Evolutionary conservation across 2,329 filamentous ascomycete genomes (phyloP).

Genomic region (Seiridium cupressi): DNA sequence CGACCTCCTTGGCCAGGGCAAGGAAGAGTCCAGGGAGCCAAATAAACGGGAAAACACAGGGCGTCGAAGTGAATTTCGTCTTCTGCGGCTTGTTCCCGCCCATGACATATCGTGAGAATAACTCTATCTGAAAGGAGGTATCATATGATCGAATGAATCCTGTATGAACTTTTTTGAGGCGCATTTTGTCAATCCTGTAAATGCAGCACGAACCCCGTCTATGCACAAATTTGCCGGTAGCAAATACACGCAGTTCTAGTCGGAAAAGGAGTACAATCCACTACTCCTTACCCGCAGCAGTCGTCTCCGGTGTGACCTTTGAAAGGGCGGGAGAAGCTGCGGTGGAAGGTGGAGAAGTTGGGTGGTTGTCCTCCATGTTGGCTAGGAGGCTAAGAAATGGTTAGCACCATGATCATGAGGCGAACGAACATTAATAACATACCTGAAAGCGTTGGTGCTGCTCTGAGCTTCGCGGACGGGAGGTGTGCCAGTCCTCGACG

Average conservation of each 20-base stretch:
- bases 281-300: conserved; percentile 48
- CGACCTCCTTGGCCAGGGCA: background rate
- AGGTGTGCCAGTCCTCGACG: conserved; percentile 87
- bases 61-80: conserved; percentile 17
- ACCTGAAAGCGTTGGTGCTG: conserved; percentile 93
- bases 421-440: conserved; percentile 34
- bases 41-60: conserved; percentile 14
- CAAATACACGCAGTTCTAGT: conserved; percentile 36
- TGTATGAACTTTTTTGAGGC: conserved; percentile 40
- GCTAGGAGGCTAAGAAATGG: conserved; percentile 48
- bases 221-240: conserved; percentile 35
- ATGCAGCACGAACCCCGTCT: conserved; percentile 41
- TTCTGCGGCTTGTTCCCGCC: conserved; percentile 2
- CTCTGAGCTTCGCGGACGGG: conserved; percentile 54
- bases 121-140: conserved; percentile 37
- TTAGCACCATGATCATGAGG: conserved; percentile 23
- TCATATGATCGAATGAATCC: conserved; percentile 36
- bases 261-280: conserved; percentile 33
- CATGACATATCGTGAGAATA: conserved; percentile 25
- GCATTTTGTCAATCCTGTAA: conserved; percentile 40
- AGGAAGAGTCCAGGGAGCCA: background rate
- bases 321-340: conserved; percentile 64
- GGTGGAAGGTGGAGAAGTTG: conserved; percentile 68
- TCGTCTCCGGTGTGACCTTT: conserved; percentile 57
- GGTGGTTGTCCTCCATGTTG: conserved; percentile 61